Conservation (phyloP, 345 rosid species). For the Arabis hirsuta region DNA sequence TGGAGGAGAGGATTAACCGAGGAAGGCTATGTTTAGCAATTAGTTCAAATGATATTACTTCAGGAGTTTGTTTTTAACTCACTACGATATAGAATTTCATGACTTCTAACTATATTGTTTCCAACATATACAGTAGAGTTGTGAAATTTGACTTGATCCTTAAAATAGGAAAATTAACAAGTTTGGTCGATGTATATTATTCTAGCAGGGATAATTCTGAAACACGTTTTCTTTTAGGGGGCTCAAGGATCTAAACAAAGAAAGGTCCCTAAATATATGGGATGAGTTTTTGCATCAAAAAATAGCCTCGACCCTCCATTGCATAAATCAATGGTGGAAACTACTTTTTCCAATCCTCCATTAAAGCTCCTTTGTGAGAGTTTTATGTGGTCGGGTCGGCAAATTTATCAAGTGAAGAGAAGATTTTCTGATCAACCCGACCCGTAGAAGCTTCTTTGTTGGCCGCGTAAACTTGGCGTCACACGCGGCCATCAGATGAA, state of each 20-base stretch:
- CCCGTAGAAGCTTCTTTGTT: constrained; percentile 36
- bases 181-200: constrained; percentile 34
- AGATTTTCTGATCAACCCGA: constrained; percentile 40
- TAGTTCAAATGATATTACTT: constrained; percentile 5
- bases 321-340: constrained; percentile 39
- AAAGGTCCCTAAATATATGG: constrained; percentile 34
- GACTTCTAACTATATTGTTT: not conserved
- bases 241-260: constrained; percentile 42
- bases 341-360: constrained; percentile 37
- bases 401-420: constrained; percentile 21
- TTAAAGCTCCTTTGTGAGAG: constrained; percentile 46
- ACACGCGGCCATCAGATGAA: constrained; percentile 50
- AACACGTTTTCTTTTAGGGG: constrained; percentile 23
- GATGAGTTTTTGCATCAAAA: constrained; percentile 39
- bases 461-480: constrained; percentile 51
- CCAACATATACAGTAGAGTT: not conserved
- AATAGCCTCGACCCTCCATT: constrained; percentile 38
- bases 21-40: constrained; percentile 38
- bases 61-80: not conserved
- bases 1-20: constrained; percentile 40
- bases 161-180: constrained; percentile 32
- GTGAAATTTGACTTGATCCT: not conserved
- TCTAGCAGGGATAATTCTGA: constrained; percentile 25
- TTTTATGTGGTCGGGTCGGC: constrained; percentile 46
- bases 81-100: not conserved